A percentile compares a stretch with the other conserved stretches of the same genome.
Conservation (phyloP, 306 rosid species). For the Styphnolobium japonicum region DNA sequence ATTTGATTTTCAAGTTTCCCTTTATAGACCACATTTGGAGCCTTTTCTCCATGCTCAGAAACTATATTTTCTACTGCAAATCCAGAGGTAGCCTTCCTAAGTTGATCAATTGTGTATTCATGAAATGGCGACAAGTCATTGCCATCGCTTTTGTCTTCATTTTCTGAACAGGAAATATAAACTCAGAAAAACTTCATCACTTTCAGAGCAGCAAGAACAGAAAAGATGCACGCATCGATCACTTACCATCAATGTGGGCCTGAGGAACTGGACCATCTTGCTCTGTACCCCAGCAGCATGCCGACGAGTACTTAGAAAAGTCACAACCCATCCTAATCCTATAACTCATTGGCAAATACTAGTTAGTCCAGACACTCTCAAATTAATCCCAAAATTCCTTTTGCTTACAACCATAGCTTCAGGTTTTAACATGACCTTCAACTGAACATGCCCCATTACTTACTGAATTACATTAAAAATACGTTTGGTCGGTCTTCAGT, state of each 20-base stretch:
- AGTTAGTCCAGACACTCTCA: slow-evolving; percentile 21
- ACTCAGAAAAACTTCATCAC: slow-evolving; percentile 8
- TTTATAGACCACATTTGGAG: slow-evolving; percentile 93
- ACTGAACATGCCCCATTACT: slow-evolving; percentile 18
- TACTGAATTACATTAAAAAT: slow-evolving; percentile 2
- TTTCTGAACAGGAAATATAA: slow-evolving; percentile 49
- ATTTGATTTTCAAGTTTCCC: slow-evolving; percentile 84
- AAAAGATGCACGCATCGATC: slow-evolving; percentile 10
- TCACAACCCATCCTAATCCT: slow-evolving; percentile 80
- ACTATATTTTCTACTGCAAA: slow-evolving; percentile 88
- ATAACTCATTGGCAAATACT: slow-evolving; percentile 18
- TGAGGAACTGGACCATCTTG: slow-evolving; percentile 48
- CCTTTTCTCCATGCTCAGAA: slow-evolving; percentile 98
- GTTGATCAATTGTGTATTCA: slow-evolving; percentile 76
- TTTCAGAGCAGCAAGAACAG: slow-evolving; percentile 14
- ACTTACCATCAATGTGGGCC: slow-evolving; percentile 54
- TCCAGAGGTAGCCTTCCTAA: slow-evolving; percentile 83
- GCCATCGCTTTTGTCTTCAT: slow-evolving; percentile 54
- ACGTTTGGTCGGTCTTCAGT: neutral
- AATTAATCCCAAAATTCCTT: slow-evolving; percentile 15
- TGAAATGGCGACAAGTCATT: slow-evolving; percentile 59
- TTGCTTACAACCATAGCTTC: slow-evolving; percentile 27
- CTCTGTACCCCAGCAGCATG: slow-evolving; percentile 54
- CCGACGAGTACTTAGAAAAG: slow-evolving; percentile 53
- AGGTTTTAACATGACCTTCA: slow-evolving; percentile 30